Evolutionary conservation across 768 basidiomycete species (phyloP).

Genomic region (Rhodotorula toruloides): DNA sequence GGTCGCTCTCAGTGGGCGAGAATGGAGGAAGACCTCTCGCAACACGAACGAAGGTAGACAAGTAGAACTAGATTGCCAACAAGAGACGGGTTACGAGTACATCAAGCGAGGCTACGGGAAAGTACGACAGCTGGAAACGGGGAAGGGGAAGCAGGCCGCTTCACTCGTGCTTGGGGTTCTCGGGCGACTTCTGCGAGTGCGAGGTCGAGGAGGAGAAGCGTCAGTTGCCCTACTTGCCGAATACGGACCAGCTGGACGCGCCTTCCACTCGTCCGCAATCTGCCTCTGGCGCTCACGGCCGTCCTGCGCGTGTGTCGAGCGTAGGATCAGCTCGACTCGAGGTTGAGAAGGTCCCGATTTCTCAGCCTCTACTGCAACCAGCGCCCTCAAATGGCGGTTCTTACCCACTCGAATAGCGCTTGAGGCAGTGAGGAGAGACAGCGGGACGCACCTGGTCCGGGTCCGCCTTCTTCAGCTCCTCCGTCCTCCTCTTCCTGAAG

Average conservation of each 20-base stretch:
- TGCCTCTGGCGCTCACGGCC: background rate
- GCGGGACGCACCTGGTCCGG: slow-evolving; percentile 2
- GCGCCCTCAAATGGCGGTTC: too few relatives aligned
- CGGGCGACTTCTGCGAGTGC: background rate
- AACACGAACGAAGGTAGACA: background rate
- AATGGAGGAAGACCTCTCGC: too few relatives aligned
- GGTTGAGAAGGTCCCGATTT: slow-evolving; percentile 10
- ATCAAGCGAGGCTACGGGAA: background rate
- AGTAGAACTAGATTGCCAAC: background rate
- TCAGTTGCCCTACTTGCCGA: background rate
- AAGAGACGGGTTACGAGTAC: background rate
- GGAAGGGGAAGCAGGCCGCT: background rate
- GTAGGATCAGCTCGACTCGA: background rate
- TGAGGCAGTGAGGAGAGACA: too few relatives aligned
- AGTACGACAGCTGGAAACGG: background rate
- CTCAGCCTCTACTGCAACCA: too few relatives aligned
- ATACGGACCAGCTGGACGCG: background rate
- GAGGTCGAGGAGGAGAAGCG: background rate
- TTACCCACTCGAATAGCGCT: too few relatives aligned
- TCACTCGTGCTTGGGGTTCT: background rate
- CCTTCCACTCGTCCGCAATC: slow-evolving; percentile 6
- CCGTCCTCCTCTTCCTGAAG: background rate
- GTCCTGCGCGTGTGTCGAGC: background rate
- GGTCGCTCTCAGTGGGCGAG: too few relatives aligned
- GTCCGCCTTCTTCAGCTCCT: background rate